Evolutionary conservation across 2,329 filamentous ascomycete species (phyloP).

Genomic region (Fusarium pseudocircinatum): DNA sequence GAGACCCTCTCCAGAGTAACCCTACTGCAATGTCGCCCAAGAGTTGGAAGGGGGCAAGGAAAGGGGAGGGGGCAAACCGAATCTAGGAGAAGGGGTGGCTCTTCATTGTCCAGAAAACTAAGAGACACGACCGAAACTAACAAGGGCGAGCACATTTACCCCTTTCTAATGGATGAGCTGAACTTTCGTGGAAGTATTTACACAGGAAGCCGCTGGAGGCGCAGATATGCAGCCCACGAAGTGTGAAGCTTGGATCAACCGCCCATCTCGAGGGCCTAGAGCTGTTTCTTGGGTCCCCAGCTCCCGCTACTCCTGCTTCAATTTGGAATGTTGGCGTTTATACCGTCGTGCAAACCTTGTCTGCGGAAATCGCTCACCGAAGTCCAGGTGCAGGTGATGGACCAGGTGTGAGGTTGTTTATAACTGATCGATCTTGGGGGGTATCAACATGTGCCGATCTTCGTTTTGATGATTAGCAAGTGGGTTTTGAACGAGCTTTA

Average conservation of each 20-base stretch:
- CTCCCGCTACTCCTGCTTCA: not conserved
- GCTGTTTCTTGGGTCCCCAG: not conserved
- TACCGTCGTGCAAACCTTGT: not conserved
- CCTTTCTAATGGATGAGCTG: not conserved
- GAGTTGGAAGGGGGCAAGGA: not conserved
- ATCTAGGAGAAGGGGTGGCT: not conserved
- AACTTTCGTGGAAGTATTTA: not conserved
- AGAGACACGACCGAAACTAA: not conserved
- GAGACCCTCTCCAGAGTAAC: not conserved
- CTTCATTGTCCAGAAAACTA: not conserved
- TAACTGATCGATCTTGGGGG: not conserved
- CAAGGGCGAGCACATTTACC: not conserved
- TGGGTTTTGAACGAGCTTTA: not conserved
- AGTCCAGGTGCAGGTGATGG: not conserved
- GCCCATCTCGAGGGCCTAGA: not conserved
- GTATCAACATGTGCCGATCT: not conserved
- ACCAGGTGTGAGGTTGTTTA: not conserved
- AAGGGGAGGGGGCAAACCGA: not conserved
- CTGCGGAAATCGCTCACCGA: not conserved
- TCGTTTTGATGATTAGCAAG: not conserved
- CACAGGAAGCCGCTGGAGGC: not conserved
- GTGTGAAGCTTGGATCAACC: constrained; percentile 2
- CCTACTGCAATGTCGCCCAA: not conserved
- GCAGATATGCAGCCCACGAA: not conserved
- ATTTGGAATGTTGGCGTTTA: constrained; percentile 4